Conservation (phyloP, 2,329 filamentous ascomycete species). For the Apiospora malaysiana region DNA sequence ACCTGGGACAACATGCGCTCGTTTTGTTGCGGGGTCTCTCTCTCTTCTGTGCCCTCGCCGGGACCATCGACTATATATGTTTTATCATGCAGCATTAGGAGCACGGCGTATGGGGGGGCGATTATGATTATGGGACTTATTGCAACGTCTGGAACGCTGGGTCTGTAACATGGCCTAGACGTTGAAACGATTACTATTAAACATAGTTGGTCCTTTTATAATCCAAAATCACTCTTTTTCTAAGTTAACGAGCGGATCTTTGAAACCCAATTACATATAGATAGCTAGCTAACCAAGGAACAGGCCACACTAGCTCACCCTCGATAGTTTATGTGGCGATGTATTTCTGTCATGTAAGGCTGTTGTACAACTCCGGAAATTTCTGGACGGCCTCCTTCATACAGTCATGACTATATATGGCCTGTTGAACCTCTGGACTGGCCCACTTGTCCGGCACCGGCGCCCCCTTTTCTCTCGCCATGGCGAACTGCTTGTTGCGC, state of each 20-base stretch:
- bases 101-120: slow-evolving; percentile 3
- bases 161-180: neutral
- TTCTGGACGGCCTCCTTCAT: slow-evolving; percentile 57
- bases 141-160: slow-evolving; percentile 4
- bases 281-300: neutral
- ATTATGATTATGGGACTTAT: neutral
- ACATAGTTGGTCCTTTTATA: slow-evolving; percentile 7
- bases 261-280: neutral
- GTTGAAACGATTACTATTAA: neutral
- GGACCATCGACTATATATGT: neutral
- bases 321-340: neutral
- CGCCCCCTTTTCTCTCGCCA: slow-evolving; percentile 53
- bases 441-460: slow-evolving; percentile 72
- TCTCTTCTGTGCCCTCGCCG: neutral
- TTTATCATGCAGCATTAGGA: neutral
- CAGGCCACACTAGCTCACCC: neutral
- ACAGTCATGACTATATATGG: slow-evolving; percentile 70
- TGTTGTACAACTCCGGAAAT: slow-evolving; percentile 55
- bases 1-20: neutral
- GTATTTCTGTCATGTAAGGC: slow-evolving; percentile 25
- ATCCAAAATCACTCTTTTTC: neutral
- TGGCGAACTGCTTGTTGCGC: slow-evolving; percentile 61
- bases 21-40: neutral
- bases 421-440: slow-evolving; percentile 70
- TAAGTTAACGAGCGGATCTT: neutral